These are phyloP conservation scores for Dryas drummondii DNA, from an alignment of 306 rosid species.

Conservation along the genomic window DNA sequence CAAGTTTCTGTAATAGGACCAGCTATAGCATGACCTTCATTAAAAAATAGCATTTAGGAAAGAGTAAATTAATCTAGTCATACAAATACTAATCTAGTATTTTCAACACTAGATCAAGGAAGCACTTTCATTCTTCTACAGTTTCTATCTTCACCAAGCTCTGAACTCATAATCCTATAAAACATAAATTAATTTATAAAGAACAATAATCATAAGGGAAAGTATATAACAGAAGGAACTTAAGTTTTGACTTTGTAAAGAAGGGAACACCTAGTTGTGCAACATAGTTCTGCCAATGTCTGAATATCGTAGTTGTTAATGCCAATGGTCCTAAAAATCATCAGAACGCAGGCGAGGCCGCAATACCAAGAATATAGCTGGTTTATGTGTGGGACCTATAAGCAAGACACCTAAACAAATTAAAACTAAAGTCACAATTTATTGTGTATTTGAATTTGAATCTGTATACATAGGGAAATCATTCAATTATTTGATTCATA, in stretches of 20 bases:
- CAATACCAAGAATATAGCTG: constrained; percentile 94
- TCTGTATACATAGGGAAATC: neutral
- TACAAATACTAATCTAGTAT: too few relatives aligned
- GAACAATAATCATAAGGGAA: constrained; percentile 38
- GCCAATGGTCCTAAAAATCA: constrained; percentile 73
- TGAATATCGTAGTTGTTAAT: constrained; percentile 50
- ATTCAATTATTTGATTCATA: neutral
- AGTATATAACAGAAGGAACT: constrained; percentile 26
- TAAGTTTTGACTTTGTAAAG: constrained; percentile 24
- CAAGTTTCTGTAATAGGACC: too few relatives aligned
- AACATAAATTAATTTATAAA: too few relatives aligned
- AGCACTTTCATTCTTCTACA: too few relatives aligned
- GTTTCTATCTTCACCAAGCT: too few relatives aligned
- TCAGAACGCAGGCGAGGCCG: constrained; percentile 89
- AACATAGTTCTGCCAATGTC: constrained; percentile 62
- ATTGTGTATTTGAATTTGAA: neutral
- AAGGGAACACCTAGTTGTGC: constrained; percentile 67
- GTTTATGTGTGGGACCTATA: constrained; percentile 80
- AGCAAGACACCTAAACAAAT: constrained; percentile 22
- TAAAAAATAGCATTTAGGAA: too few relatives aligned
- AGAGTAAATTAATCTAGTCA: too few relatives aligned
- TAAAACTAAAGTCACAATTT: constrained; percentile 3
- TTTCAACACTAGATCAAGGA: too few relatives aligned
- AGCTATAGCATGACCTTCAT: too few relatives aligned
- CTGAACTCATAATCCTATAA: too few relatives aligned